Conservation (phyloP, 768 basidiomycete species). For the Amanita exitialis region DNA sequence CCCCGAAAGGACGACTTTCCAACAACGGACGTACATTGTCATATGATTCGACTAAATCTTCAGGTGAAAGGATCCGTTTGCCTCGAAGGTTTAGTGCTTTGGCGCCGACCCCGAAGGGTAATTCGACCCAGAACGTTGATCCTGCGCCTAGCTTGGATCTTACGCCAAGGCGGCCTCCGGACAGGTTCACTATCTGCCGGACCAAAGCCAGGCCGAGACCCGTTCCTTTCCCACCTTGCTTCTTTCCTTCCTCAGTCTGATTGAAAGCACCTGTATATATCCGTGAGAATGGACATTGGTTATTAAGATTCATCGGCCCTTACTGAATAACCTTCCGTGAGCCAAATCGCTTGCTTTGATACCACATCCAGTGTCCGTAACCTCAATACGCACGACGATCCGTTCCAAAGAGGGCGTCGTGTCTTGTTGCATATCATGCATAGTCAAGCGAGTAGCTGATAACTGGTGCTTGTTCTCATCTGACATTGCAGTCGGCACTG, state of each 20-base stretch:
- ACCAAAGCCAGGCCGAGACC: slow-evolving; percentile 72
- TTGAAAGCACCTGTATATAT: slow-evolving; percentile 51
- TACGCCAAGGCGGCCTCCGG: slow-evolving; percentile 67
- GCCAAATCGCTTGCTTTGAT: slow-evolving; percentile 50
- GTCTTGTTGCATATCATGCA: slow-evolving; percentile 36
- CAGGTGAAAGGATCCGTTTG: neutral
- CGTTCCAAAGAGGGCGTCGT: slow-evolving; percentile 34
- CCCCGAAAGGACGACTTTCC: slow-evolving; percentile 17
- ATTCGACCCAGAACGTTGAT: slow-evolving; percentile 84
- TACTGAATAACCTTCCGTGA: slow-evolving; percentile 63
- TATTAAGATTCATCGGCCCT: slow-evolving; percentile 15
- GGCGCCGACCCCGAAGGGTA: slow-evolving; percentile 66
- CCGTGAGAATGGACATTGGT: neutral
- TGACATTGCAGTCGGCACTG: neutral
- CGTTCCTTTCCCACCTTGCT: slow-evolving; percentile 65
- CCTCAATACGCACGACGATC: slow-evolving; percentile 80
- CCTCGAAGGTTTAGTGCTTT: slow-evolving; percentile 26
- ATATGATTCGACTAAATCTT: neutral
- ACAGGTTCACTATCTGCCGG: slow-evolving; percentile 68
- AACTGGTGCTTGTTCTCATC: slow-evolving; percentile 22
- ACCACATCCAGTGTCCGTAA: slow-evolving; percentile 62
- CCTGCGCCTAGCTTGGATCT: slow-evolving; percentile 54
- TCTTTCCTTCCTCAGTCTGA: slow-evolving; percentile 67
- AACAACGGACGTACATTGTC: slow-evolving; percentile 12
- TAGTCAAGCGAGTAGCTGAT: slow-evolving; percentile 30